Conservation (phyloP, 345 rosid genomes). For the Punica granatum region DNA sequence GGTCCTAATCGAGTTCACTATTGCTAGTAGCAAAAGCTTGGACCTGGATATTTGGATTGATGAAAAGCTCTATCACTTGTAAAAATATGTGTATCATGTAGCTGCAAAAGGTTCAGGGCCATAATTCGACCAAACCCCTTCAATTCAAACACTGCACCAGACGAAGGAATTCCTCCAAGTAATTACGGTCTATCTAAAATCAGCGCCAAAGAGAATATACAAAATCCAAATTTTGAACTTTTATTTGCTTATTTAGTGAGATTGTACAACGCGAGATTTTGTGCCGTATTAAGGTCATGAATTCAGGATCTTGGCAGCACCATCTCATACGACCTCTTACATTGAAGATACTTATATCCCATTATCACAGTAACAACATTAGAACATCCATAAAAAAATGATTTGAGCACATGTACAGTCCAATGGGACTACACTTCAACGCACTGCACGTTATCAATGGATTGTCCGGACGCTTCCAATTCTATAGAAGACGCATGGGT, state of each 20-base stretch:
- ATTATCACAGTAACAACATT: not conserved
- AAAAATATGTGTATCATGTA: no score
- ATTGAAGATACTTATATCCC: not conserved
- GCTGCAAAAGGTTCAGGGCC: no score
- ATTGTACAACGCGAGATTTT: not conserved
- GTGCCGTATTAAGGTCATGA: not conserved
- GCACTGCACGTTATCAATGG: conserved; percentile 17
- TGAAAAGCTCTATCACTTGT: no score
- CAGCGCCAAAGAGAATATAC: not conserved
- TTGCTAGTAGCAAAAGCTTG: no score
- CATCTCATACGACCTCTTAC: not conserved
- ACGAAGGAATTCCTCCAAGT: not conserved
- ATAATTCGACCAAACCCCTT: no score
- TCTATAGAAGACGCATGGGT: conserved; percentile 4
- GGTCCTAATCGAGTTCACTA: no score
- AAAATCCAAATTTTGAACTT: not conserved
- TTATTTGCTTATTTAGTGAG: not conserved
- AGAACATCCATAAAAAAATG: not conserved
- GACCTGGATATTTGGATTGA: no score
- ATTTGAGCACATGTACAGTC: not conserved
- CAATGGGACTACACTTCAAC: conserved; percentile 20
- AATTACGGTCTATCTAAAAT: not conserved
- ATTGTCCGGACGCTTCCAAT: conserved; percentile 9
- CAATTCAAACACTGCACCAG: no score
- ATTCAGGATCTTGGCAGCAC: not conserved